These are phyloP conservation scores for Helicostylum pulchrum DNA, from an alignment of 192 early-diverging fungal genomes.

Conservation along the genomic window DNA sequence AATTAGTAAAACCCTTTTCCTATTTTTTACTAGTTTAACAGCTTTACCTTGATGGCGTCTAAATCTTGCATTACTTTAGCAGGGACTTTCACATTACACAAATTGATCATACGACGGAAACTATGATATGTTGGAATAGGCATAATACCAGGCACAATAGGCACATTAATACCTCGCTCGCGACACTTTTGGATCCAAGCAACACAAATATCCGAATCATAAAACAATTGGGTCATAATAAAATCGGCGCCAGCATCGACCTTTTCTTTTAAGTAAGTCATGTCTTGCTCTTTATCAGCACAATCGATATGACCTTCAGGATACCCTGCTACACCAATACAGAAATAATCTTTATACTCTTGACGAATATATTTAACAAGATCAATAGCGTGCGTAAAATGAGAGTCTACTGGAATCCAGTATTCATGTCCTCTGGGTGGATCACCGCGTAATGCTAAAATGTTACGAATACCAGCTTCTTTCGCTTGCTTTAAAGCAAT, in stretches of 20 bases:
- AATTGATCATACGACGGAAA: conserved; percentile 76
- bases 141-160: conserved; percentile 86
- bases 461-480: conserved; percentile 74
- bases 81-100: conserved; percentile 73
- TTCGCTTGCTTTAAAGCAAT: conserved; percentile 57
- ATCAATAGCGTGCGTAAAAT: conserved; percentile 75
- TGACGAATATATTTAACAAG: conserved; percentile 77
- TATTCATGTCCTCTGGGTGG: conserved; percentile 76
- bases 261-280: conserved; percentile 68
- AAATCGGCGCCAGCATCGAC: conserved; percentile 81
- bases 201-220: conserved; percentile 71
- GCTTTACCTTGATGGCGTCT: conserved; percentile 70
- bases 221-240: conserved; percentile 83
- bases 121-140: conserved; percentile 79
- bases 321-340: conserved; percentile 86
- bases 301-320: conserved; percentile 81
- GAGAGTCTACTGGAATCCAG: conserved; percentile 70
- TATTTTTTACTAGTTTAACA: neutral
- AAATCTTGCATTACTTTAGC: conserved; percentile 52
- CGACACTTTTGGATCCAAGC: conserved; percentile 68
- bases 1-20: neutral
- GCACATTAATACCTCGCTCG: conserved; percentile 50
- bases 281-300: conserved; percentile 45
- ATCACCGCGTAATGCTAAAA: conserved; percentile 82
- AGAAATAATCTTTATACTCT: conserved; percentile 80